A percentile compares a stretch with the other conserved stretches of the same genome.
Evolutionary conservation across 345 rosid genomes (phyloP).

Genomic region (Melaleuca alternifolia): DNA sequence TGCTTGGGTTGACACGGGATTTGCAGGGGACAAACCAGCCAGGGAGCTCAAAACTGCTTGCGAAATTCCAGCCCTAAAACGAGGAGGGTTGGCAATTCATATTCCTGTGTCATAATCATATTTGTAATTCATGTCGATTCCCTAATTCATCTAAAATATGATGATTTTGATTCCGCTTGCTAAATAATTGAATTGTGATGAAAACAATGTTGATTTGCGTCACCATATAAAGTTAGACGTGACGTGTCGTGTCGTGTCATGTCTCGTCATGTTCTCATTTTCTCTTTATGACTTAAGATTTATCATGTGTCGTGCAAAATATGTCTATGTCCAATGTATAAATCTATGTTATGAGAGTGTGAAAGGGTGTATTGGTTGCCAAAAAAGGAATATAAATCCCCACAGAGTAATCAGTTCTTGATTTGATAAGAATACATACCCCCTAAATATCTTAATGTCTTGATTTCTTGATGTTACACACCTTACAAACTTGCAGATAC

Average conservation of each 20-base stretch:
- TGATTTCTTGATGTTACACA: no score
- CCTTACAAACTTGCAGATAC: no score
- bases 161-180: background rate
- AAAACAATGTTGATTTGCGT: background rate
- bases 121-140: background rate
- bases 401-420: no score
- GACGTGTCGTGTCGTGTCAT: background rate
- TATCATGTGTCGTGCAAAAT: fast-evolving
- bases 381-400: no score
- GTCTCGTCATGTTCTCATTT: fast-evolving
- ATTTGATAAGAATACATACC: background rate
- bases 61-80: slow-evolving; percentile 23
- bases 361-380: no score
- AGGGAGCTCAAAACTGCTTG: slow-evolving; percentile 37
- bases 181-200: background rate
- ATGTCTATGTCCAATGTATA: background rate
- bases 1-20: slow-evolving; percentile 39
- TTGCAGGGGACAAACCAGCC: slow-evolving; percentile 22
- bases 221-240: background rate
- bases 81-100: background rate
- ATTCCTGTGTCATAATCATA: background rate
- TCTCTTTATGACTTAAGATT: background rate
- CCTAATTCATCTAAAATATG: background rate
- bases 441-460: background rate
- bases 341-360: no score